Evolutionary conservation across 805 yeast species (phyloP), one percentile per base, ranked within the genome.

Genomic region (Suhomyces xylopsoci): DNA sequence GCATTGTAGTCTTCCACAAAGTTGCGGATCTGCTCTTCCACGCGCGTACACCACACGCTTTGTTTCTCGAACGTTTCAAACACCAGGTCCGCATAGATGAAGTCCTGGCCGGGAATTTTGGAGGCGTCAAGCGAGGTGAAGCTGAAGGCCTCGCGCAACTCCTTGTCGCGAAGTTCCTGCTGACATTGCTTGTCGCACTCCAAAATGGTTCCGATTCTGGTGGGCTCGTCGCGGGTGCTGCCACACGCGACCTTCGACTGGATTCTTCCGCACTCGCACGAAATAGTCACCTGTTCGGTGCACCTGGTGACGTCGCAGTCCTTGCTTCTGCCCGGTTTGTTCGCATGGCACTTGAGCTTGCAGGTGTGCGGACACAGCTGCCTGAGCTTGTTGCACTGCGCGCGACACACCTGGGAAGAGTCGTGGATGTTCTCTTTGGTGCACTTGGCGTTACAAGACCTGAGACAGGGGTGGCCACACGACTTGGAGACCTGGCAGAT

Each of bases 181-280:
- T 74, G 82, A 71, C 97, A 91, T 24, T 81, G 82, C 8, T 83
- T 87, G 62, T 85, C 88, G 74, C 97, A 91, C 20, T 76, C 78
- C 24, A 88, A 59, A 1, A 59, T 58, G 1, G 72, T 69, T 3
- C 73, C 76, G 47, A 69, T 69, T 12, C 59, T 65, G 7, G 77
- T 71, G 38, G 62, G 65, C 51, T 45, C 60, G 20, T 57, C 53
- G 15, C 62, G 56, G n/a, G 78, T 70, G 7, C 84, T 83, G 20
- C 82, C 84, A 71, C 97, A 91, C 12, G 77, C 63, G 5, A 81
- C 76, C 5, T 65, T 68, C 34, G 72, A 73, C 3, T 68, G 59
- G 14, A 77, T 65, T 58, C 85, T 71, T 2, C 90, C 90, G 71
- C 97, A 91, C 15, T 66, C 71, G 64, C 97, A 91, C 1, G 62